Base-by-base conservation (phyloP, 148 eudicot species). In the Camellia japonica region DNA sequence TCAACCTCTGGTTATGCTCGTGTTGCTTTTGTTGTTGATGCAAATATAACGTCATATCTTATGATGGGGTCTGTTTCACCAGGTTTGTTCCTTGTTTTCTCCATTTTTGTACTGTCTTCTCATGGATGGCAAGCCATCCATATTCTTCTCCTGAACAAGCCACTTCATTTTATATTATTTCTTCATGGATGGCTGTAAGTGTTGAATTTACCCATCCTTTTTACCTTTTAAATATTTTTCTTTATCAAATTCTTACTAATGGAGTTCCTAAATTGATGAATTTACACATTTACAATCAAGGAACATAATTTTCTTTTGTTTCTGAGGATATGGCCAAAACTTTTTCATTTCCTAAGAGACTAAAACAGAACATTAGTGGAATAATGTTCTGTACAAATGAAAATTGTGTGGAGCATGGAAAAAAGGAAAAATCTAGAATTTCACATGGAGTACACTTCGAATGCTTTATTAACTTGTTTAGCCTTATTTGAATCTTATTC, bases 61-160 rank as follows among this genome's bases (percentile, higher is more conserved):
- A 96, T 96, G 99, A 96, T 96, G 99, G 99, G 99, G 23, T 93
- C 99, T 84, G 95, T 96, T 83, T 96, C 99, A 78, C 99, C 97
- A 89, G 99, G 99, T 96, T 65, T 78, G 81, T 75, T 72, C 81
- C 80, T 56, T 82, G 11, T 49, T 38, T 77, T 47, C 51, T 42
- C 41, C 15, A 73, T 80, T 15, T 74, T 44, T 61, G 10, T 46
- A 69, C 56, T 42, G 76, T 58, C 64, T 68, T 58, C 77, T n/a
- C 23, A 42, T 13, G 62, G 11, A 23, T 7, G 38, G 42, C 23
- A 38, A 71, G n/a, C 44, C 18, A 2, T 56, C 23, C 49, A 38
- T n/a, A 14, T 9, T 71, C 11, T 59, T 44, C 3, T 74, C 65
- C 51, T 74, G 77, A 41, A 6, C 20, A 41, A 41, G 0, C 54